Evolutionary conservation across 2,329 filamentous ascomycete genomes (phyloP), one percentile per base, ranked within the genome.

Genomic region (Aspergillus hiratsukae): DNA sequence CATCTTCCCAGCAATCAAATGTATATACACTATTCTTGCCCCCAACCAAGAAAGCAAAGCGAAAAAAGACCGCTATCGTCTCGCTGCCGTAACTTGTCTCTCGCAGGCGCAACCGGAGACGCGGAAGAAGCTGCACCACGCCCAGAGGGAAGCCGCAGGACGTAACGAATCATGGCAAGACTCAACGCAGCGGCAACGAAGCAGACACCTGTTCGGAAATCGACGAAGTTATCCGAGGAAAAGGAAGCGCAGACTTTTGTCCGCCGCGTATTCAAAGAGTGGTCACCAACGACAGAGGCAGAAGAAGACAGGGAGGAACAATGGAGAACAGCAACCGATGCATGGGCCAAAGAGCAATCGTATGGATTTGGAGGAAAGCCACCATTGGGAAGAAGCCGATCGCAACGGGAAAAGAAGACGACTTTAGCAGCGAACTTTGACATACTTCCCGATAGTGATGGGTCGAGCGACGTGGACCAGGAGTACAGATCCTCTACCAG

Each of bases 391-490:
- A 59, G 54, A 29, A 59, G 54, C 29, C 57, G 63, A 21, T 53
- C 56, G 29, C 64, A 62, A 58, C 64, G 61, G 52, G 57, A 59
- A 3, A 61, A 58, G 23, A 46, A 23, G 23, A 64, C 59, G 25
- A 45, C 60, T 10, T 59, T 64, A 0, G 59, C 64, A 23, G 45
- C 59, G 2, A 50, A 54, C 9, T 72, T 72, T 31, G 61, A 71
- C 37, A 71, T 72, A 40, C 69, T 72, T n/a, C 57, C 67, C 4
- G 69, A 72, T 11, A 60, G 56, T 7, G 63, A 68, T 27, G 57
- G 55, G 7, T n/a, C 46, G 7, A 60, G 61, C 14, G 66, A 66
- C 9, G 54, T 56, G 23, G 61, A 64, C 21, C 25, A 31, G 1
- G 43, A 51, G 14, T 55, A 50, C 40, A 62, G 55, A 1, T 59